Evolutionary conservation across 2,329 filamentous ascomycete species (phyloP), one percentile per base, ranked within the genome.

Genomic region (Tolypocladium cylindrosporum): DNA sequence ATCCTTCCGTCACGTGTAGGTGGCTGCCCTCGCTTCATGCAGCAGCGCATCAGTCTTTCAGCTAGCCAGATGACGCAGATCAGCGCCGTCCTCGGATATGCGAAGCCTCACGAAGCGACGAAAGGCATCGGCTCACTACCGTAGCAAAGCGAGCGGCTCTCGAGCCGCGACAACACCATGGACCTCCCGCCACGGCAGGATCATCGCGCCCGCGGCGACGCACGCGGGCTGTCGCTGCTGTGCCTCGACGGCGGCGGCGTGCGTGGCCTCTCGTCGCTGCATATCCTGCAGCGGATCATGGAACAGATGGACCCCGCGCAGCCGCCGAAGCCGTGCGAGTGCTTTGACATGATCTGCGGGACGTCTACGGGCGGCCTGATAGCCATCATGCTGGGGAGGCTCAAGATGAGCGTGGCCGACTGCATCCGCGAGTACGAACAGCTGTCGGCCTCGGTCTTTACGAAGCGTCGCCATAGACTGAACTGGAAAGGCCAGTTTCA

Each of bases 371-470:
- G 68, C 13, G 67, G 66, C 1, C 56, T 76, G 7, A 73, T 76
- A n/a, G 74, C 74, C 13, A 68, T 77, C 42, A 74, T 77, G 70
- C 68, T 76, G 9, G 72, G 73, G 14, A 69, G 71, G n/a, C 58
- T 58, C 13, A 13, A 40, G 37, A 58, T 58, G 57, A 55, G n/a
- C 14, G 53, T 55, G 6, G 24, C n/a, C 41, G 52, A 55, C 13
- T 55, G 57, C 37, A 57, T 57, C n/a, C 16, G 40, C 36, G 55
- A 40, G 16, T 57, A 57, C 36, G 27, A 52, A n/a, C 11, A 40
- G 19, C 55, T 57, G 27, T 53, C 55, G 5, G 16, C 34, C 27
- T 16, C 34, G 7, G 40, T 57, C 11, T 57, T 58, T 37, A 52
- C 52, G 21, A 55, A 52, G 43, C 37, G 24, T 11, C 52, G 42